Conservation (phyloP, 257 asterid species). For the Fraxinus cuspidata region DNA sequence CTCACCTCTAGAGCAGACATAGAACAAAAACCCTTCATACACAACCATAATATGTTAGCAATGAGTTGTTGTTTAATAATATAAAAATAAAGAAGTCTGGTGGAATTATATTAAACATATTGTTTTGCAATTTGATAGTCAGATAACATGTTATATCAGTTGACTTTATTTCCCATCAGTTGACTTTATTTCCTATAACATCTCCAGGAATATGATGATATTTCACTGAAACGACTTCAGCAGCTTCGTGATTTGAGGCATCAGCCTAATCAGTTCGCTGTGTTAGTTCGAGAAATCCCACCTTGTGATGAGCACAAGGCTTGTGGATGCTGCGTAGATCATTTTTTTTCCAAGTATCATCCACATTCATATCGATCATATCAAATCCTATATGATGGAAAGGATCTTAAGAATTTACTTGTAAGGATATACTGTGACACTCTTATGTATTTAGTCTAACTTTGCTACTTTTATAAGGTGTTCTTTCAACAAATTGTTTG, state of each 20-base stretch:
- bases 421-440: constrained; percentile 41
- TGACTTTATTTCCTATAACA: constrained; percentile 18
- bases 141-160: constrained; percentile 11
- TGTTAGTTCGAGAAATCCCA: constrained; percentile 93
- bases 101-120: background rate
- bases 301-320: constrained; percentile 74
- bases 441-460: background rate
- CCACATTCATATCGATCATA: constrained; percentile 70
- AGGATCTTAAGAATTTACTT: constrained; percentile 61
- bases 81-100: background rate
- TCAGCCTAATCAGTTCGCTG: constrained; percentile 87
- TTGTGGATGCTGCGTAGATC: constrained; percentile 74
- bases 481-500: background rate
- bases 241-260: constrained; percentile 67
- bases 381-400: constrained; percentile 78
- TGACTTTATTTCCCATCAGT: constrained; percentile 20
- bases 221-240: constrained; percentile 64
- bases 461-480: background rate
- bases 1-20: too few relatives aligned
- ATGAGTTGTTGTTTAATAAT: too few relatives aligned
- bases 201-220: constrained; percentile 72
- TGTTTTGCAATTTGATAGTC: background rate
- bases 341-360: constrained; percentile 77
- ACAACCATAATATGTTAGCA: background rate
- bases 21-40: background rate